Conservation (phyloP, 2,329 filamentous ascomycete species). For the Sporothrix luriei region DNA sequence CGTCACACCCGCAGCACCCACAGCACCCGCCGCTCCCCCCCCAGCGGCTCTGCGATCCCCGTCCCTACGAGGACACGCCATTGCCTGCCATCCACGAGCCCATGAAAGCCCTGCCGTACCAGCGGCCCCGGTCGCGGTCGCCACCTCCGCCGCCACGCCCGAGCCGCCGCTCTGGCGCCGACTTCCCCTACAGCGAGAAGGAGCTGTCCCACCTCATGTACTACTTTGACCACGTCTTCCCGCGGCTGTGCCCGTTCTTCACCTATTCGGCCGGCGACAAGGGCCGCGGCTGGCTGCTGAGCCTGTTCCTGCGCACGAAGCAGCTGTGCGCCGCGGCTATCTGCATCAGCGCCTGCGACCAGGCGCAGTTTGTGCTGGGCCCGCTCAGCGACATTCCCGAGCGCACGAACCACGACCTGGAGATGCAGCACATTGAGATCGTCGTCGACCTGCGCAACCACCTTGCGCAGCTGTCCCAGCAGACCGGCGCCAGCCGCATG, state of each 20-base stretch:
- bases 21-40: not conserved
- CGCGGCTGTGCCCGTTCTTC: constrained; percentile 29
- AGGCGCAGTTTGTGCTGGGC: constrained; percentile 31
- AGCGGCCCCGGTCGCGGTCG: not conserved
- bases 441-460: constrained; percentile 29
- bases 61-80: not conserved
- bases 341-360: constrained; percentile 31
- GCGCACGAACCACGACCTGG: constrained; percentile 29
- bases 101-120: not conserved
- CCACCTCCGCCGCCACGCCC: not conserved
- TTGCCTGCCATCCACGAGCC: not conserved
- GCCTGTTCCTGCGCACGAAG: constrained; percentile 27
- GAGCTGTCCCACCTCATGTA: constrained; percentile 30
- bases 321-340: constrained; percentile 28
- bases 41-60: not conserved
- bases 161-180: not conserved
- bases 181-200: constrained; percentile 26
- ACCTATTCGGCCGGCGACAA: constrained; percentile 29
- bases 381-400: constrained; percentile 28
- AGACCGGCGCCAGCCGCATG: constrained; percentile 30
- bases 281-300: constrained; percentile 32
- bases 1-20: not conserved
- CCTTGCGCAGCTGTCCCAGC: constrained; percentile 23
- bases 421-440: constrained; percentile 31
- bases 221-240: constrained; percentile 33